A percentile compares a stretch with the other conserved stretches of the same genome.
Evolutionary conservation across 2,329 filamentous ascomycete genomes (phyloP).

Genomic region (Thielaviopsis musarum): DNA sequence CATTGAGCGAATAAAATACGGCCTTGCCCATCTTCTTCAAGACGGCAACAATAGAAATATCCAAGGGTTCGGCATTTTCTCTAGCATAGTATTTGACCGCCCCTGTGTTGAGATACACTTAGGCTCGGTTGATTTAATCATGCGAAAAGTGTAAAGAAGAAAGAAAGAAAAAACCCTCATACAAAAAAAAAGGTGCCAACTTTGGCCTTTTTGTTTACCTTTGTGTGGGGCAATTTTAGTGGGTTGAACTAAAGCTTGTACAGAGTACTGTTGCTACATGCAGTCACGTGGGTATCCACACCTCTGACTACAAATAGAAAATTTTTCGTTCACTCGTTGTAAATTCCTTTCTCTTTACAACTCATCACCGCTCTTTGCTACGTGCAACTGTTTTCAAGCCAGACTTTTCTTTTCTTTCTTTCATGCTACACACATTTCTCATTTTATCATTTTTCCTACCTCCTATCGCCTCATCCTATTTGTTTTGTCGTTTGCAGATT

Average conservation of each 20-base stretch:
- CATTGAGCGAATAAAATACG: not conserved
- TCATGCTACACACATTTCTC: constrained; percentile 1
- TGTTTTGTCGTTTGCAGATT: not conserved
- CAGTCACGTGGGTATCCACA: not conserved
- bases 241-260: too few relatives aligned
- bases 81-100: constrained; percentile 45
- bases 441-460: not conserved
- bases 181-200: constrained; percentile 14
- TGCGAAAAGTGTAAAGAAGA: constrained; percentile 32
- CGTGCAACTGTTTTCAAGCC: not conserved
- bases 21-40: not conserved
- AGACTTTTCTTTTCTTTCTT: constrained; percentile 3
- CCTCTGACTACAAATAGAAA: not conserved
- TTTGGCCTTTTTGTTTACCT: not conserved
- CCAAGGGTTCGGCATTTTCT: constrained; percentile 20
- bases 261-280: not conserved
- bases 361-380: not conserved
- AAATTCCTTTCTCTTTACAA: not conserved
- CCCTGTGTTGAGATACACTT: constrained; percentile 30
- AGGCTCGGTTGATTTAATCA: constrained; percentile 45
- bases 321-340: not conserved
- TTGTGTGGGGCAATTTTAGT: too few relatives aligned
- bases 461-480: not conserved
- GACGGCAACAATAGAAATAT: not conserved
- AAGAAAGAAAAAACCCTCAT: constrained; percentile 16